phyloP scores from a whole-genome alignment of 2,329 filamentous ascomycete genomes.

The Scedosporium apiospermum region DNA sequence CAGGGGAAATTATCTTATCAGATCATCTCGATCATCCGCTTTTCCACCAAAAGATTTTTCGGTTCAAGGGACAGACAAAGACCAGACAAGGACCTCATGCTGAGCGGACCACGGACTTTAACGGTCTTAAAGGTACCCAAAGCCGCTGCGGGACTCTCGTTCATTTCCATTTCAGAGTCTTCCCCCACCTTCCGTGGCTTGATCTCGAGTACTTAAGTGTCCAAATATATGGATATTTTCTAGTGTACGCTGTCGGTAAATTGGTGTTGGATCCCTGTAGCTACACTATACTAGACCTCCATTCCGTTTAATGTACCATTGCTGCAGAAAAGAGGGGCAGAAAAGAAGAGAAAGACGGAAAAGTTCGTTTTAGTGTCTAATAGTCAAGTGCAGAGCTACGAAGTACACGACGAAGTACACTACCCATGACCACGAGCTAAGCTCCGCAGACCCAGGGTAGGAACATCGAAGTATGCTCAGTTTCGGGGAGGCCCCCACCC shows the following conservation, averaged over 20 bases:
- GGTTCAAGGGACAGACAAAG: conserved; percentile 1
- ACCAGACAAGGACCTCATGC: too few relatives aligned
- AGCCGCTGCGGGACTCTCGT: neutral
- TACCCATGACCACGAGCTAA: neutral
- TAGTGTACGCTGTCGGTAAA: too few relatives aligned
- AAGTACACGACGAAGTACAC: too few relatives aligned
- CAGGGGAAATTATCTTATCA: conserved; percentile 4
- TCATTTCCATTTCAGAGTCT: neutral
- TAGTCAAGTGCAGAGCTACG: neutral
- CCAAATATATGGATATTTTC: too few relatives aligned
- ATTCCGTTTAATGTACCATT: neutral
- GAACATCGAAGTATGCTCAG: too few relatives aligned
- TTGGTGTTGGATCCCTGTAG: too few relatives aligned
- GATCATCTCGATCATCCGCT: conserved; percentile 1
- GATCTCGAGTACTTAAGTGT: neutral
- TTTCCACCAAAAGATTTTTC: neutral
- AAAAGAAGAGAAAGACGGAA: neutral
- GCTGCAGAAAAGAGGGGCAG: neutral
- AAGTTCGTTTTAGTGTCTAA: neutral
- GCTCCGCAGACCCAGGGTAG: neutral
- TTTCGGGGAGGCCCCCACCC: too few relatives aligned
- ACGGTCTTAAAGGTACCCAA: neutral
- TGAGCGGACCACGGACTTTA: neutral
- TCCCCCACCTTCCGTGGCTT: neutral
- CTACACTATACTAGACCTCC: neutral